Conservation (phyloP, 2,329 filamentous ascomycete species). For the Trematosphaeria pertusa region DNA sequence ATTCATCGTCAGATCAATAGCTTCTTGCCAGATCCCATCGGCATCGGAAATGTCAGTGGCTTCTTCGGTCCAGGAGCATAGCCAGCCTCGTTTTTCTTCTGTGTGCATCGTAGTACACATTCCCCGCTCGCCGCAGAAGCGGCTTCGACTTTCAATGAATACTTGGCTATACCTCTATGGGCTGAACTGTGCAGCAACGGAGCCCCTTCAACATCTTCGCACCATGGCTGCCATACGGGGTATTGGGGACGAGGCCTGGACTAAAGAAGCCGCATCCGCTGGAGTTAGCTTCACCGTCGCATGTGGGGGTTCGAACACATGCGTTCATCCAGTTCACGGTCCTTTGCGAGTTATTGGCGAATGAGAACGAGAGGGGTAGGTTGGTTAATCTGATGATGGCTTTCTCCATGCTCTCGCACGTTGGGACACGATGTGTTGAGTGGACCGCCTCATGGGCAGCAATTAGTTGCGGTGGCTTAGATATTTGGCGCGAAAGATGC, state of each 20-base stretch:
- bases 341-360: constrained; percentile 23
- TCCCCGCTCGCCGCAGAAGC: neutral
- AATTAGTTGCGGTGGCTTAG: too few relatives aligned
- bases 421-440: constrained; percentile 46
- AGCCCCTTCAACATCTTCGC: too few relatives aligned
- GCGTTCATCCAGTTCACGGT: constrained; percentile 3
- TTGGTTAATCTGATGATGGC: constrained; percentile 39
- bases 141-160: neutral
- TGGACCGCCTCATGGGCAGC: constrained; percentile 15
- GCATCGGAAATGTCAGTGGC: constrained; percentile 9
- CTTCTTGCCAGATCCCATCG: neutral
- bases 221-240: too few relatives aligned
- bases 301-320: neutral
- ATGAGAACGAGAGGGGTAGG: constrained; percentile 39
- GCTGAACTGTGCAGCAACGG: neutral
- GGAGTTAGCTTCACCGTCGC: neutral
- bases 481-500: too few relatives aligned
- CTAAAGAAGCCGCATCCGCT: neutral
- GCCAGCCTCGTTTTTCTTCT: constrained; percentile 9
- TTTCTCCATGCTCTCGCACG: constrained; percentile 36
- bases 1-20: neutral
- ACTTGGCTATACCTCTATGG: neutral
- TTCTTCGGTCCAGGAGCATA: constrained; percentile 13
- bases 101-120: constrained; percentile 6
- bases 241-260: neutral